Conservation (phyloP, 768 basidiomycete species). For the Collybia mongolica region DNA sequence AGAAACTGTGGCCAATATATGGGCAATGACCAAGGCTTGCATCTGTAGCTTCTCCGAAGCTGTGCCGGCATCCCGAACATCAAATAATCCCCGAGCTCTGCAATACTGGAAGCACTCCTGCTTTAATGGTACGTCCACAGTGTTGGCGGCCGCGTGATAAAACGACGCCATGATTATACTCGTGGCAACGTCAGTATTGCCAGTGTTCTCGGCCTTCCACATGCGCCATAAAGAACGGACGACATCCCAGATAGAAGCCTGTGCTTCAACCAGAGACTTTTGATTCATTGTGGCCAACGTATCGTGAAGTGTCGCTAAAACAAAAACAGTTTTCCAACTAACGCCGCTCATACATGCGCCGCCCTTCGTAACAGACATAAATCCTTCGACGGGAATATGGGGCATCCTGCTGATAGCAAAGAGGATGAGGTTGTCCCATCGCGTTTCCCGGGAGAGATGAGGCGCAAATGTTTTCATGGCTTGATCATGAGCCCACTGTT, state of each 20-base stretch:
- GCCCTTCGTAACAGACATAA: background rate
- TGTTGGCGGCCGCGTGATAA: slow-evolving; percentile 40
- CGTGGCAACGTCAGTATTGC: slow-evolving; percentile 21
- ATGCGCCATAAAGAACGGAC: slow-evolving; percentile 35
- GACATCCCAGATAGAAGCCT: slow-evolving; percentile 20
- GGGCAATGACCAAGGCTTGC: slow-evolving; percentile 32
- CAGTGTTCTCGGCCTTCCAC: slow-evolving; percentile 30
- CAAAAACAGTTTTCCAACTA: slow-evolving; percentile 42
- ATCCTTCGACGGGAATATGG: background rate
- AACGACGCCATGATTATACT: slow-evolving; percentile 41
- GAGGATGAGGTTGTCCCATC: slow-evolving; percentile 43
- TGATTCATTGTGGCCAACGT: slow-evolving; percentile 7
- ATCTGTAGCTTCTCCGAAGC: slow-evolving; percentile 22
- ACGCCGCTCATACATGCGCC: background rate
- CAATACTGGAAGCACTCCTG: slow-evolving; percentile 34
- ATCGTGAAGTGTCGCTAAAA: slow-evolving; percentile 36
- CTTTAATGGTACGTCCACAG: slow-evolving; percentile 34
- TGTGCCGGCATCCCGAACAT: slow-evolving; percentile 9
- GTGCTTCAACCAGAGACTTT: background rate
- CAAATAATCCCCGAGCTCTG: slow-evolving; percentile 25
- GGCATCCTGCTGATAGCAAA: slow-evolving; percentile 29
- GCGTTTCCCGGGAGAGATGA: slow-evolving; percentile 22
- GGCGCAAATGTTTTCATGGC: slow-evolving; percentile 27
- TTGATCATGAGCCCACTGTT: slow-evolving; percentile 25
- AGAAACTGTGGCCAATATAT: slow-evolving; percentile 26